phyloP scores from a whole-genome alignment of 768 basidiomycete species.

The Piloderma croceum region DNA sequence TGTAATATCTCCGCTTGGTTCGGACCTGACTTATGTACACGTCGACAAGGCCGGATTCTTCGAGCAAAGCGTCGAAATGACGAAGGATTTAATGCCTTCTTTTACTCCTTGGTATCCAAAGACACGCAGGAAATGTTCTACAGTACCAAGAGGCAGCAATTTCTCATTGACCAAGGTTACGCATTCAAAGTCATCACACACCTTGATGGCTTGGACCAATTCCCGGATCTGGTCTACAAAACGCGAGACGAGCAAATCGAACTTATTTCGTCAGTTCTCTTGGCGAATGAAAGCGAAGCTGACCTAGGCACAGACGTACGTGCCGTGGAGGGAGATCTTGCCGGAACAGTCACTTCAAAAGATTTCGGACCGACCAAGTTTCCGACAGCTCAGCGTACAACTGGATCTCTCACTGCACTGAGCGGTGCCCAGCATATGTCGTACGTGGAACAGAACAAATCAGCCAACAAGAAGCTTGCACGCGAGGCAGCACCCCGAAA shows the following conservation, averaged over 20 bases:
- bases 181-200: slow-evolving; percentile 99
- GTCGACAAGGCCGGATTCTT: slow-evolving; percentile 74
- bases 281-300: slow-evolving; percentile 86
- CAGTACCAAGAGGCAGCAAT: slow-evolving; percentile 97
- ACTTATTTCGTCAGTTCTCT: slow-evolving; percentile 85
- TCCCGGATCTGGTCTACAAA: slow-evolving; percentile 87
- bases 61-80: slow-evolving; percentile 97
- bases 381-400: slow-evolving; percentile 68
- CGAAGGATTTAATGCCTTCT: slow-evolving; percentile 99
- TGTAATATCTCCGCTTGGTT: slow-evolving; percentile 14
- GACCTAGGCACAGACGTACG: slow-evolving; percentile 82
- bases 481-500: slow-evolving; percentile 52
- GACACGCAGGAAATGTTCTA: slow-evolving; percentile 99
- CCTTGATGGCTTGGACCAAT: slow-evolving; percentile 82
- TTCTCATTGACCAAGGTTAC: slow-evolving; percentile 98
- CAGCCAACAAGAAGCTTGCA: slow-evolving; percentile 77
- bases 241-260: slow-evolving; percentile 93
- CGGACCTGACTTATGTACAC: no score
- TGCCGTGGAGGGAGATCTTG: slow-evolving; percentile 78
- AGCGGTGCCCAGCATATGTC: slow-evolving; percentile 91
- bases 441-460: slow-evolving; percentile 88
- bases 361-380: slow-evolving; percentile 76
- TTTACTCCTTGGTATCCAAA: slow-evolving; percentile 97
- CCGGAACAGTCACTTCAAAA: slow-evolving; percentile 81
- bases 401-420: slow-evolving; percentile 75